Evolutionary conservation across 2,329 filamentous ascomycete genomes (phyloP), one percentile per base, ranked within the genome.

Genomic region (Verticillium alfalfae): DNA sequence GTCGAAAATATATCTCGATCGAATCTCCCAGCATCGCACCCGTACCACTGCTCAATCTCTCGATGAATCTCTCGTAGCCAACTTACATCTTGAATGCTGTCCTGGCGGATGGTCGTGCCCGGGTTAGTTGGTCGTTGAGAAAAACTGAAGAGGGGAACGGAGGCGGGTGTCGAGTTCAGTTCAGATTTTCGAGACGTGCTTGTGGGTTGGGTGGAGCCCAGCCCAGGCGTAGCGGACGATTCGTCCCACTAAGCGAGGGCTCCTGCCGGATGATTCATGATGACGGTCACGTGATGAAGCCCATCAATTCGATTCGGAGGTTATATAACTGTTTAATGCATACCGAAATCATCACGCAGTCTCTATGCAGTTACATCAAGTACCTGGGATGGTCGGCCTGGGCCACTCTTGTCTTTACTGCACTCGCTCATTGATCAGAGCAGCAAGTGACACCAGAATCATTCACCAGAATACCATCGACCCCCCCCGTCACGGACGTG

Each of bases 181-280:
- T 58, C 69, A 75, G 70, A 77, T 78, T 73, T 75, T 68, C 66
- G 69, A 68, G 70, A 68, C 68, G 70, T 65, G 73, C 76, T 76
- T 78, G 75, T 78, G 76, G 74, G 75, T 75, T 76, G 70, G 73
- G 70, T 71, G 75, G 74, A 74, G 70, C 74, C 70, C 69, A 66
- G 64, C 70, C 69, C 45, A 22, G 45, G 45, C 45, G 18, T 52
- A 18, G n/a, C 45, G 45, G 45, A 52, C 45, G 65, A 64, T 67
- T 59, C 58, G 60, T 63, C 61, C 64, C 68, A 66, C 73, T 77
- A 78, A 78, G 76, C 74, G 76, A 78, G 75, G 73, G 75, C 74
- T 75, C 63, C 45, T 52, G 45, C 45, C 45, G 68, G 66, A 68
- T 70, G 67, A 69, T 66, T 70, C 70, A 72, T 69, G 45, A 52